Evolutionary conservation across 768 basidiomycete species (phyloP), one percentile per base, ranked within the genome.

Genomic region (Serendipita sp.): DNA sequence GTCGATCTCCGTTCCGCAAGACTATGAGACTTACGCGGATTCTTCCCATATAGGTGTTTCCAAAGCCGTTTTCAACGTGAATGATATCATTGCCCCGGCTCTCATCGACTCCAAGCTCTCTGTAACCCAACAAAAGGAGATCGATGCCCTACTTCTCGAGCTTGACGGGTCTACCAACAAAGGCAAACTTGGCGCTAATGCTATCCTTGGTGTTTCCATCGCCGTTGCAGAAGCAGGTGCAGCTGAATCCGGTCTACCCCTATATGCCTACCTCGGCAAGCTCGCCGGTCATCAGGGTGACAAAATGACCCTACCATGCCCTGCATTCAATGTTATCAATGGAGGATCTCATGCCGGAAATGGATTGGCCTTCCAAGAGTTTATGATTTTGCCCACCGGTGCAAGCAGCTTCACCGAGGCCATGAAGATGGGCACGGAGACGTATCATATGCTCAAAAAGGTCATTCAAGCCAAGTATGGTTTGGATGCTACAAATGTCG

Each of bases 331-430:
- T 75, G 96, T 99, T 71, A 99, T 99, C 81, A 99, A 99, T 77
- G 96, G 96, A 75, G 96, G 96, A 68, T 97, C 95, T 67, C 96
- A 99, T 74, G 96, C 96, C 65, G 96, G 96, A 62, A 99, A 99
- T 83, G 94, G 95, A 77, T 88, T 99, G 67, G 96, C 96, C 44
- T 99, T 98, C 90, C 96, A 99, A 77, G 96, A 99, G 77, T 99
- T 99, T 81, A 98, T 99, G 96, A 82, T 99, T 69, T 82, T 97
- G 67, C 95, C 96, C 67, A 94, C 92, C 66, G 95, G 94, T 62
- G 96, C 96, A 62, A 70, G 80, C 16, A 81, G 81, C 66, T 99
- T 98, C 82, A 85, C 89, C 36, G 94, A 99, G 80, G 93, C 96
- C 65, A 86, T 99, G 86, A 95, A 97, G 79, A 93, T 95, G 66